Base-by-base conservation (phyloP, 495 filamentous ascomycete genomes). In the Hyaloscypha finlandica region DNA sequence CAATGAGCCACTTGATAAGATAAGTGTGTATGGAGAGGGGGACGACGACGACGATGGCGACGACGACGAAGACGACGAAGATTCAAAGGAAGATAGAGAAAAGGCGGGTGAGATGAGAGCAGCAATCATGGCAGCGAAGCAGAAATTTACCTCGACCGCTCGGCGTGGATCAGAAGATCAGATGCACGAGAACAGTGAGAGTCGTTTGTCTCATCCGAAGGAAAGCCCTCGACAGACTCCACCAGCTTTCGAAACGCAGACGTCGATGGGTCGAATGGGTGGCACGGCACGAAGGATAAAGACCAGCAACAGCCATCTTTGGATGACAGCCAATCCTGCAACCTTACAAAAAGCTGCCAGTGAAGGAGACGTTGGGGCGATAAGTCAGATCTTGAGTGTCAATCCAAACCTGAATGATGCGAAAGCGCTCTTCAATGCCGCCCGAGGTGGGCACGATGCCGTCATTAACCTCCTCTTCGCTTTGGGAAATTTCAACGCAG, bases 371-470 rank as follows among this genome's bases (percentile, higher is more conserved):
- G 85, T 90, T 57, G 86, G 85, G 59, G 91, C 89, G 16, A 92
- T 95, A 56, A 88, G 85, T 32, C 88, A 89, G 70, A 90, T 97
- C 61, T 78, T 97, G 52, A 91, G 92, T 73, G 90, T 93, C 52
- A 77, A 84, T 63, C 84, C 88, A 39, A 90, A 84, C 32, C 75
- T 74, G 29, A 80, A 92, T 22, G 93, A 97, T 75, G 86, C 91
- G 4, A 92, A 92, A 56, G 91, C 92, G 53, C 85, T 97, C 71
- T 90, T 96, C 59, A 92, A 91, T 61, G 96, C 95, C 8, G 93
- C 94, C n/a, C 89, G 90, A 72, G 95, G 93, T 54, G 94, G 94
- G 2, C 94, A 99, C 72, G 88, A 90, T 65, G 87, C 92, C 39
- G 90, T 96, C 16, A 83, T 98, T 54, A 91, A 91, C 73, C 82